Percentiles rank a stretch among this genome's conserved stretches.
Evolutionary conservation across 2,329 filamentous ascomycete genomes (phyloP).

Genomic region (Paramyrothecium sp.): DNA sequence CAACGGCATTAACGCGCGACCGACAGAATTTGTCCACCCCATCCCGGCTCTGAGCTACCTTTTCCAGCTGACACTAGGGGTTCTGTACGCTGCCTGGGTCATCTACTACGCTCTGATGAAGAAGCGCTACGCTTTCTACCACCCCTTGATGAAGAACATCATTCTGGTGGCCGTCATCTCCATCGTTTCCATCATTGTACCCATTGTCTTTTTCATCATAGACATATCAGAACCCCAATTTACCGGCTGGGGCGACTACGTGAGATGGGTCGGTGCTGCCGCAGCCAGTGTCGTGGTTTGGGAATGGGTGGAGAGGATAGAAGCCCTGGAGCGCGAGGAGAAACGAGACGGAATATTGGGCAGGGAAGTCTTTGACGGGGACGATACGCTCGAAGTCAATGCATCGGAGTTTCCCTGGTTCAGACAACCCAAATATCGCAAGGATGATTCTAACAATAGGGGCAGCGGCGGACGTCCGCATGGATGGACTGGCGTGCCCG

Average conservation of each 20-base stretch:
- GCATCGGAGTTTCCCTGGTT: slow-evolving; percentile 50
- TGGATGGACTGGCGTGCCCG: slow-evolving; percentile 25
- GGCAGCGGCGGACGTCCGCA: slow-evolving; percentile 15
- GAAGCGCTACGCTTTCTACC: slow-evolving; percentile 86
- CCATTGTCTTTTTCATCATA: slow-evolving; percentile 88
- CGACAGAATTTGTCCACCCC: slow-evolving; percentile 79
- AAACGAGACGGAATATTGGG: slow-evolving; percentile 92
- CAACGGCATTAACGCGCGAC: slow-evolving; percentile 54
- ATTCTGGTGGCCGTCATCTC: slow-evolving; percentile 77
- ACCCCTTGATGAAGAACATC: slow-evolving; percentile 88
- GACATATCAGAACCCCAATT: slow-evolving; percentile 85
- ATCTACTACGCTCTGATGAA: slow-evolving; percentile 93
- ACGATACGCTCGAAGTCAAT: slow-evolving; percentile 78
- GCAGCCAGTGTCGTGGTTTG: slow-evolving; percentile 95
- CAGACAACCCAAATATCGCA: slow-evolving; percentile 33
- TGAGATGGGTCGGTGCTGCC: slow-evolving; percentile 92
- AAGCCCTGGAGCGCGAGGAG: slow-evolving; percentile 87
- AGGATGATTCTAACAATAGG: slow-evolving; percentile 19
- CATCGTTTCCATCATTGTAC: slow-evolving; percentile 78
- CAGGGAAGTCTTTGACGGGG: slow-evolving; percentile 87
- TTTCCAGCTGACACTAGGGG: slow-evolving; percentile 81
- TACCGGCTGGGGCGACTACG: slow-evolving; percentile 92
- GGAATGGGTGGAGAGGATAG: slow-evolving; percentile 97
- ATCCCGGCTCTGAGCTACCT: slow-evolving; percentile 89
- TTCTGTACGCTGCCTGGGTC: slow-evolving; percentile 91